These are phyloP conservation scores for Aureobasidium mangrovei DNA, from an alignment of 2,329 filamentous ascomycete genomes.

Conservation along the genomic window DNA sequence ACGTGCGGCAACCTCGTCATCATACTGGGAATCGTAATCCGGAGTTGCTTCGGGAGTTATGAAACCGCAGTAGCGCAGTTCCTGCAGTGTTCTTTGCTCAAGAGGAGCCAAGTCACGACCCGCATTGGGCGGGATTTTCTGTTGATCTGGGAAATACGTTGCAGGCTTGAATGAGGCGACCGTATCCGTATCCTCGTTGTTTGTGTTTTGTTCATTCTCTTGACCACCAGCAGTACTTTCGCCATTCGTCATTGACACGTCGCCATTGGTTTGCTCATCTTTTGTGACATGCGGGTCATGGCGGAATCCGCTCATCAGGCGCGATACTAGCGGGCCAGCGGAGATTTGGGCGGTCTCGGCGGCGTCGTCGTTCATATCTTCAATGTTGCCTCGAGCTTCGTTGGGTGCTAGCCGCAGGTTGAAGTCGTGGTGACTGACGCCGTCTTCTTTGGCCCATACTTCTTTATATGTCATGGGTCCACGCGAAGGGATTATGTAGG, in stretches of 20 bases:
- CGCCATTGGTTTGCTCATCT: conserved; percentile 43
- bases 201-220: conserved; percentile 29
- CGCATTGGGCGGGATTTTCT: conserved; percentile 40
- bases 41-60: conserved; percentile 49
- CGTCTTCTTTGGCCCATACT: conserved; percentile 91
- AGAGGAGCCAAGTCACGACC: conserved; percentile 79
- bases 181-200: conserved; percentile 28
- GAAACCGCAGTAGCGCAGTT: conserved; percentile 84
- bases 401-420: conserved; percentile 62
- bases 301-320: conserved; percentile 70
- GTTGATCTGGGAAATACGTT: conserved; percentile 55
- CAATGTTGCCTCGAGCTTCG: conserved; percentile 74
- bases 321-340: conserved; percentile 73
- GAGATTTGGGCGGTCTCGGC: conserved; percentile 84
- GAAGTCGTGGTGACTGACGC: conserved; percentile 63
- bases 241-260: conserved; percentile 31
- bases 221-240: conserved; percentile 29
- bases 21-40: conserved; percentile 81
- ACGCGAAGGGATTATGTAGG: conserved; percentile 78
- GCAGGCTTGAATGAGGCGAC: conserved; percentile 48
- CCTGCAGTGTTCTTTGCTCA: conserved; percentile 84
- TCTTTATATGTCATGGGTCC: conserved; percentile 82
- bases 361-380: conserved; percentile 78
- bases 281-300: conserved; percentile 56
- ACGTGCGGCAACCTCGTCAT: conserved; percentile 88